A percentile compares a stretch with the other conserved stretches of the same genome.
phyloP scores from a whole-genome alignment of 768 basidiomycete genomes.

The Auricularia sp. region DNA sequence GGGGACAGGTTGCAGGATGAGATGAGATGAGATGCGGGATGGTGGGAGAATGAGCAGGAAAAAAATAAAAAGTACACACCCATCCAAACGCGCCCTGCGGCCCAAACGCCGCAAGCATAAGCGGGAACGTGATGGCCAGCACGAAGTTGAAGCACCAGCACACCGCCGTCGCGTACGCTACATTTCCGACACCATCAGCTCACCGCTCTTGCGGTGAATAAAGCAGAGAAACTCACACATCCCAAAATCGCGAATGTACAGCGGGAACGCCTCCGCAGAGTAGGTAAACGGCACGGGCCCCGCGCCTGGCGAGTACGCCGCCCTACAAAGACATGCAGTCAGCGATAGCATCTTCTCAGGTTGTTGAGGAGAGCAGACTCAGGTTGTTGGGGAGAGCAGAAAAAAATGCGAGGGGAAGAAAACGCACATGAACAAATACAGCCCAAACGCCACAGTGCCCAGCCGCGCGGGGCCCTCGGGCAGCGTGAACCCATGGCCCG shows the following conservation, averaged over 20 bases:
- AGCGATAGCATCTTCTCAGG: too few species aligned
- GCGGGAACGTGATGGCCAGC: slow-evolving; percentile 65
- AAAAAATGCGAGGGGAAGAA: too few species aligned
- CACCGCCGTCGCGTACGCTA: slow-evolving; percentile 29
- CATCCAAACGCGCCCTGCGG: slow-evolving; percentile 67
- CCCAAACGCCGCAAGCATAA: slow-evolving; percentile 48
- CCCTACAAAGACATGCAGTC: background rate
- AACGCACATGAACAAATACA: slow-evolving; percentile 1
- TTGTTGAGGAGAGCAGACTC: too few species aligned
- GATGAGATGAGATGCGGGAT: too few species aligned
- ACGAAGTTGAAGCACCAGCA: slow-evolving; percentile 52
- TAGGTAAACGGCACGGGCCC: slow-evolving; percentile 88
- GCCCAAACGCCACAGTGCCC: background rate
- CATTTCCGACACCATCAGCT: too few species aligned
- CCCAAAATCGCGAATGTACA: slow-evolving; percentile 69
- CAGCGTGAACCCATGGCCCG: slow-evolving; percentile 35
- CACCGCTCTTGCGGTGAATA: too few species aligned
- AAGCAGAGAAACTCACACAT: slow-evolving; percentile 75
- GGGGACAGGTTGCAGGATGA: too few species aligned
- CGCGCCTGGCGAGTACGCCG: slow-evolving; percentile 43
- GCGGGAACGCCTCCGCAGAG: slow-evolving; percentile 85
- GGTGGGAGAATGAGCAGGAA: too few species aligned
- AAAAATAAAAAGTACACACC: too few species aligned
- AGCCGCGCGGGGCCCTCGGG: background rate
- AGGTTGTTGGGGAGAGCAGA: too few species aligned